A percentile compares a stretch with the other conserved stretches of the same genome.
These are phyloP conservation scores for Periglandula ipomoeae DNA, from an alignment of 2,329 filamentous ascomycete species.

Conservation along the genomic window DNA sequence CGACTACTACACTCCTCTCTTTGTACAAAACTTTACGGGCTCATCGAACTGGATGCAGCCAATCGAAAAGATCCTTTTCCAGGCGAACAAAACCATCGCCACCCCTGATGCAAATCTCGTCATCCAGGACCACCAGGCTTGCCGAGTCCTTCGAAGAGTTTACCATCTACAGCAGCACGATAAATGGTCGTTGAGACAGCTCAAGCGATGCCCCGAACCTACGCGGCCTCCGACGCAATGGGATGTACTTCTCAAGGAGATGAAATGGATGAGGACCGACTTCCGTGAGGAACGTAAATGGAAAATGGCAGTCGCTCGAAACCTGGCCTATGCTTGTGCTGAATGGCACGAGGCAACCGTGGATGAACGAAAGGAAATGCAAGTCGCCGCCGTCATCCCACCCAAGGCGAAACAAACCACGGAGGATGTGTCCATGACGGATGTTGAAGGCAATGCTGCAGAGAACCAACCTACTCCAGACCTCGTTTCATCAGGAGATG, in stretches of 20 bases:
- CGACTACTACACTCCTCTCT: constrained; percentile 56
- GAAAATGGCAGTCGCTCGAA: constrained; percentile 76
- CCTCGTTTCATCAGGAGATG: constrained; percentile 53
- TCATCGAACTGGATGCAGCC: constrained; percentile 51
- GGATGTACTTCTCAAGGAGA: constrained; percentile 81
- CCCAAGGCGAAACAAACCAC: constrained; percentile 23
- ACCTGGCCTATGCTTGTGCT: constrained; percentile 72
- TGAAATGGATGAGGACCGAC: constrained; percentile 97
- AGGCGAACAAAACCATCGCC: constrained; percentile 81
- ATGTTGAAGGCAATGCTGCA: constrained; percentile 20
- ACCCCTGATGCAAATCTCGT: constrained; percentile 78
- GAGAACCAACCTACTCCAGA: constrained; percentile 55
- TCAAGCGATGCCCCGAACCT: constrained; percentile 77
- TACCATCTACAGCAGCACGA: constrained; percentile 87
- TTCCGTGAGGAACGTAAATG: constrained; percentile 91
- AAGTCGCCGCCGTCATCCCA: constrained; percentile 51
- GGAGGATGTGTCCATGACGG: constrained; percentile 25
- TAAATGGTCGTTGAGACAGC: constrained; percentile 86
- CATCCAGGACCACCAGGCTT: constrained; percentile 79
- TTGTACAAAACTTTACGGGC: constrained; percentile 48
- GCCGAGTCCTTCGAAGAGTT: constrained; percentile 74
- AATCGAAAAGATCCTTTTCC: constrained; percentile 63
- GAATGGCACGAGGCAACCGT: constrained; percentile 63
- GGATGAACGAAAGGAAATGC: constrained; percentile 57
- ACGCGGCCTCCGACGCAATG: constrained; percentile 67